Conservation (phyloP, 257 asterid species). For the Solanum neorickii region DNA sequence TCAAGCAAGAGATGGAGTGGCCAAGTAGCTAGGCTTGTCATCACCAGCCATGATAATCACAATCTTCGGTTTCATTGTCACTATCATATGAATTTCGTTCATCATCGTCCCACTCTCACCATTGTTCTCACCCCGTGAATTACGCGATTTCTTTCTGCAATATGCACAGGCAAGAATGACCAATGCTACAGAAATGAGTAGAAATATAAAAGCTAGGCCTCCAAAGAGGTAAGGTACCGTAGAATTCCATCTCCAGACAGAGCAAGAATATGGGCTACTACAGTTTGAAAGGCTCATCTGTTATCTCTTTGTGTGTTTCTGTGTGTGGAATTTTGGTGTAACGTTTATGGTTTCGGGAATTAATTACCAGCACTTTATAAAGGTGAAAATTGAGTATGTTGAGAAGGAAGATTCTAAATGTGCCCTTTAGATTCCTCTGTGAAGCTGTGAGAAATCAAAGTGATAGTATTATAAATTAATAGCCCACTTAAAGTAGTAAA, state of each 20-base stretch:
- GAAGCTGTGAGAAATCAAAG: neutral
- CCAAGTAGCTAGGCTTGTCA: conserved; percentile 29
- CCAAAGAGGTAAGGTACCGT: conserved; percentile 13
- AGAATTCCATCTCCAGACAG: conserved; percentile 11
- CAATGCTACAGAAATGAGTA: conserved; percentile 2
- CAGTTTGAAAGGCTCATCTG: neutral
- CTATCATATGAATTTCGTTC: neutral
- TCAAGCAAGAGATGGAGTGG: conserved; percentile 11
- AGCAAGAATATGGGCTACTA: neutral
- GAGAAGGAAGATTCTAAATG: neutral
- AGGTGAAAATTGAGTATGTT: neutral
- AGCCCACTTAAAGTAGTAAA: neutral
- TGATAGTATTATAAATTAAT: neutral
- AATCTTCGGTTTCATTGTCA: conserved; percentile 10
- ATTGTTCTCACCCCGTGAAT: neutral
- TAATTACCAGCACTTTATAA: neutral
- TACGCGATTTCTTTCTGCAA: neutral
- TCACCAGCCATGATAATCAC: conserved; percentile 34
- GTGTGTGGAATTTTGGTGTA: neutral
- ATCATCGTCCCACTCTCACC: neutral
- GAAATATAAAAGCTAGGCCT: conserved; percentile 4
- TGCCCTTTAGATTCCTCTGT: neutral
- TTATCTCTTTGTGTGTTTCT: neutral
- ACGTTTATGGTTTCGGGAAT: neutral
- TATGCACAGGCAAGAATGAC: conserved; percentile 5